These are phyloP conservation scores for Euclidium syriacum DNA, from an alignment of 345 rosid genomes.

Conservation along the genomic window DNA sequence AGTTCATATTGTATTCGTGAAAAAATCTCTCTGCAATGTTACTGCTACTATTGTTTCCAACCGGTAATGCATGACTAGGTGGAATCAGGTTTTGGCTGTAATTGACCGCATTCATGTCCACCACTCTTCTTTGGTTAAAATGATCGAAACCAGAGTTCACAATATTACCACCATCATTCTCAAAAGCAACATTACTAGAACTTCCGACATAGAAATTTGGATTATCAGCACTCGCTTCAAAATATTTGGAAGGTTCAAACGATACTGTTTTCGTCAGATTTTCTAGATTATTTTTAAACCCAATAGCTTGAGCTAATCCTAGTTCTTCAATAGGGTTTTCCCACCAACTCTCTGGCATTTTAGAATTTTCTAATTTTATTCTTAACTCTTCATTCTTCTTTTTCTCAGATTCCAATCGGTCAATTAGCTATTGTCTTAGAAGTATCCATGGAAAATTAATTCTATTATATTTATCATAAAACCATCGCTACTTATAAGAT, in stretches of 20 bases:
- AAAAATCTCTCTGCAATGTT: neutral
- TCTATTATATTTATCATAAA: no score
- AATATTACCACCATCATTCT: neutral
- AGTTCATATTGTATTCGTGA: neutral
- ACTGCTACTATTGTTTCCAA: neutral
- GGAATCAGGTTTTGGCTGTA: neutral
- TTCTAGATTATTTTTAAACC: constrained; percentile 32
- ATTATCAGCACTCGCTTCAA: neutral
- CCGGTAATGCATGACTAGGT: neutral
- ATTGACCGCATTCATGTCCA: neutral
- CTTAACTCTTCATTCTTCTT: constrained; percentile 41
- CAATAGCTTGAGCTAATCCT: constrained; percentile 25
- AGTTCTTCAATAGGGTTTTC: constrained; percentile 39
- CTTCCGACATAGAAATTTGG: constrained; percentile 10
- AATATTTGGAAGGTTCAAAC: constrained; percentile 21
- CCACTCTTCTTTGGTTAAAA: constrained; percentile 5
- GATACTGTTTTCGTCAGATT: constrained; percentile 34
- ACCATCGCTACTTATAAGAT: no score
- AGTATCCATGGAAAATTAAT: no score
- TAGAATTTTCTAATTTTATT: constrained; percentile 15
- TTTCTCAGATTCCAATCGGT: constrained; percentile 42
- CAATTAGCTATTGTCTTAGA: no score
- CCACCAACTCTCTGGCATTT: constrained; percentile 41
- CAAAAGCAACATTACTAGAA: constrained; percentile 5
- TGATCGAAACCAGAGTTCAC: neutral